Evolutionary conservation across 2,329 filamentous ascomycete genomes (phyloP), one percentile per base, ranked within the genome.

Genomic region (Fusarium musae): DNA sequence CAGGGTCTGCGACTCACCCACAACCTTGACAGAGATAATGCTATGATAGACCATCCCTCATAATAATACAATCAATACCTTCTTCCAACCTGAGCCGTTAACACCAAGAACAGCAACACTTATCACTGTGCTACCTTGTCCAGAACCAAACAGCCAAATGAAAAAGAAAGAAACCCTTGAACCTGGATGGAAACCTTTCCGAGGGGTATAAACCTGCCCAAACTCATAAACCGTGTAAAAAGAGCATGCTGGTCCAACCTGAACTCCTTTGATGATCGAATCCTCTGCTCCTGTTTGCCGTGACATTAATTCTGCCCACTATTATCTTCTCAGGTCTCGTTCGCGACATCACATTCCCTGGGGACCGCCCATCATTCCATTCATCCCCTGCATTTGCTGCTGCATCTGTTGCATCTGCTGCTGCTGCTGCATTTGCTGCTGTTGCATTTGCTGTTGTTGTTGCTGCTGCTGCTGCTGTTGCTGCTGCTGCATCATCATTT

Each of bases 321-420:
- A 37, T 54, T 30, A 37, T 58, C 40, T 46, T 39, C 5, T 50
- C 42, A 52, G 42, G 36, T 58, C 37, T 62, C 34, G 16, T 39
- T 37, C 21, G 37, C 21, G 19, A 40, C 56, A 54, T 78, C 82
- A 86, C 84, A 87, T 86, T 43, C 84, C 85, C 73, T 87, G 85
- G 26, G 83, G 82, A 17, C 84, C 84, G 16, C 84, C 84, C 85
- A 87, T 87, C 84, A 89, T 89, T 32, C 84, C 83, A 59, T 85
- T 74, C 72, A 75, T 74, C 36, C 74, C 73, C 28, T 77, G 74
- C 70, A 77, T 74, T 34, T 75, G 74, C 43, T 76, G 74, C n/a
- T 77, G 75, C 66, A 75, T 61, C n/a, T 76, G 74, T 32, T 64
- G 75, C 46, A 76, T 63, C 23, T 78, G 73, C 37, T 80, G 78